A percentile compares a stretch with the other conserved stretches of the same genome.
Evolutionary conservation across 2,329 filamentous ascomycete species (phyloP).

Genomic region (Apiospora marii): DNA sequence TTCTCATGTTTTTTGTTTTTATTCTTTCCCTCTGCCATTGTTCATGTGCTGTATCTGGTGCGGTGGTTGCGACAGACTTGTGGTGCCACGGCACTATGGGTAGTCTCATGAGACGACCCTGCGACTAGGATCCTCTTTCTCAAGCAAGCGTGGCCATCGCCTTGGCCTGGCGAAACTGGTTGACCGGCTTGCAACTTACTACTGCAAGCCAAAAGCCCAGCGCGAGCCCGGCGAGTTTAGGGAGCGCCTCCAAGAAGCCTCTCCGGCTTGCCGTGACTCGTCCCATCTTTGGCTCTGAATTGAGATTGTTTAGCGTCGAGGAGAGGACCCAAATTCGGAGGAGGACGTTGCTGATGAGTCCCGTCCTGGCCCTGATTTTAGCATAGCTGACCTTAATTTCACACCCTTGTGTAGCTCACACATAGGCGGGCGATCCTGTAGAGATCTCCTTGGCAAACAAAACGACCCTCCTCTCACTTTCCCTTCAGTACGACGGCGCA

Average conservation of each 20-base stretch:
- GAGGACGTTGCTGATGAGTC: background rate
- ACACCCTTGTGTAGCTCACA: slow-evolving; percentile 19
- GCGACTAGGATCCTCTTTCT: background rate
- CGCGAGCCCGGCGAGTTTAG: background rate
- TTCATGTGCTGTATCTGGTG: slow-evolving; percentile 15
- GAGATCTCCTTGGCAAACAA: slow-evolving; percentile 15
- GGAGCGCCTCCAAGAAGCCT: background rate
- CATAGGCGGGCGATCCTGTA: background rate
- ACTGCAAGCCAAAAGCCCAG: background rate
- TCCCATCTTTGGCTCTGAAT: background rate
- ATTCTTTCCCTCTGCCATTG: background rate
- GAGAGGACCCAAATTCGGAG: background rate
- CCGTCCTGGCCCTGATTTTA: background rate
- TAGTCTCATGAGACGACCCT: slow-evolving; percentile 7
- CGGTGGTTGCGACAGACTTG: slow-evolving; percentile 21
- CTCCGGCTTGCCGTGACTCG: background rate
- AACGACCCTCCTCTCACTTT: background rate
- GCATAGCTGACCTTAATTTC: slow-evolving; percentile 20
- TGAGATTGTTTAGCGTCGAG: background rate
- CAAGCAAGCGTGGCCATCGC: background rate
- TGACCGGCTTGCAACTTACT: background rate
- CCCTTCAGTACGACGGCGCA: background rate
- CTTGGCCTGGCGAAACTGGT: background rate
- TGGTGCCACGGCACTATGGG: slow-evolving; percentile 17
- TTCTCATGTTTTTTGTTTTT: background rate